Percentiles rank a stretch among this genome's conserved stretches.
These are phyloP conservation scores for Tylopilus subfusipes DNA, from an alignment of 768 basidiomycete genomes.

Conservation along the genomic window DNA sequence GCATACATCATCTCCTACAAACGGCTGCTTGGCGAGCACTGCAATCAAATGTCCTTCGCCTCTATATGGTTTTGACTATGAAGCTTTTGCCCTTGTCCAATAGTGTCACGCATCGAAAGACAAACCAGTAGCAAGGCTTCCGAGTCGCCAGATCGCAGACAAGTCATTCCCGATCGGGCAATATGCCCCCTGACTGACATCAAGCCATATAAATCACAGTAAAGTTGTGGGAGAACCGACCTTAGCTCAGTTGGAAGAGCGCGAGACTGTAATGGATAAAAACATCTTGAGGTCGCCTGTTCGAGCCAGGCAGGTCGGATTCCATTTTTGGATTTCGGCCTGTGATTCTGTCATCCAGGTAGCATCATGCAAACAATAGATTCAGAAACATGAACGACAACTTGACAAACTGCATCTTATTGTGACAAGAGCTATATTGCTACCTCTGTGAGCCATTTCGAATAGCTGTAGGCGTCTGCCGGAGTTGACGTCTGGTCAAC, in stretches of 20 bases:
- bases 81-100: too few relatives aligned
- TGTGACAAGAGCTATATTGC: not conserved
- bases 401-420: not conserved
- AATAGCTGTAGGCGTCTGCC: slow-evolving; percentile 15
- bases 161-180: not conserved
- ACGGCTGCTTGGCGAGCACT: not conserved
- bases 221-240: not conserved
- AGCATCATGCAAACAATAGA: too few relatives aligned
- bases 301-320: slow-evolving; percentile 60
- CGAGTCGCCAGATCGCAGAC: too few relatives aligned
- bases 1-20: not conserved
- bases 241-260: slow-evolving; percentile 50
- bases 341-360: too few relatives aligned
- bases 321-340: not conserved
- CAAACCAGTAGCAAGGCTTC: too few relatives aligned
- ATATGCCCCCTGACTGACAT: not conserved
- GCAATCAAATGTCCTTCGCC: too few relatives aligned
- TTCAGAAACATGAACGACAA: too few relatives aligned
- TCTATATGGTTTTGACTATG: too few relatives aligned
- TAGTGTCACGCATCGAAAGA: too few relatives aligned
- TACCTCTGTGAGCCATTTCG: slow-evolving; percentile 21
- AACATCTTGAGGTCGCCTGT: slow-evolving; percentile 56
- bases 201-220: not conserved
- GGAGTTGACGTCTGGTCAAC: not conserved
- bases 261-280: slow-evolving; percentile 41